Base-by-base conservation (phyloP, 306 rosid genomes). In the Senna tora region DNA sequence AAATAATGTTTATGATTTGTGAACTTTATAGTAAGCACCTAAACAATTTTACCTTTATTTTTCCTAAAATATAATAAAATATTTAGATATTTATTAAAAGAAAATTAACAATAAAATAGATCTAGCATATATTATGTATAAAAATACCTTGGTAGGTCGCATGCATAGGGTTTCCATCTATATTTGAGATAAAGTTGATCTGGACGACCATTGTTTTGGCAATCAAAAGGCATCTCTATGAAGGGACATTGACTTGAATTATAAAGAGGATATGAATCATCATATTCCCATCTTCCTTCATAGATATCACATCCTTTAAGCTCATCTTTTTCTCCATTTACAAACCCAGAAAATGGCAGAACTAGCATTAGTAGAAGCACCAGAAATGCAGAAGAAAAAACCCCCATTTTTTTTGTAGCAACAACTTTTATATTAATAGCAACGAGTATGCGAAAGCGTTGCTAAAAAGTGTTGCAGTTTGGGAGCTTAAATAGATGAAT, bases 231-330 rank as follows among this genome's bases (percentile, higher is more conserved):
- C 0, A 19, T 5, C 9, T 63, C 62, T 28, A 84, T 30, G 73
- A 80, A 73, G 8, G 15, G 45, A 41, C 85, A 84, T 6, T 34
- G 52, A 11, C 55, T 54, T 47, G 80, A 34, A 54, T 80, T 25
- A 13, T 84, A 80, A n/a, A 80, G 79, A 8, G 85, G 83, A 54
- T 84, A 77, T 19, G 88, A 74, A 62, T 34, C 17, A 16, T 81
- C 88, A 14, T 77, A 81, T 52, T 80, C 79, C 88, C 88, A 81
- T 20, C 39, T 66, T 58, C 88, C 83, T 2, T 73, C 5, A 62
- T 76, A 81, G 8, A 66, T 7, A 17, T 68, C 81, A 72, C 85
- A 76, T 7, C 1, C 54, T 28, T 52, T 12, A 7, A 51, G 41
- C n/a, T 39, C 46, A 16, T 52, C 36, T 7, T 14, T 10, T 28